These are phyloP conservation scores for Candida yuanshanica DNA, from an alignment of 805 yeast genomes.

Conservation along the genomic window DNA sequence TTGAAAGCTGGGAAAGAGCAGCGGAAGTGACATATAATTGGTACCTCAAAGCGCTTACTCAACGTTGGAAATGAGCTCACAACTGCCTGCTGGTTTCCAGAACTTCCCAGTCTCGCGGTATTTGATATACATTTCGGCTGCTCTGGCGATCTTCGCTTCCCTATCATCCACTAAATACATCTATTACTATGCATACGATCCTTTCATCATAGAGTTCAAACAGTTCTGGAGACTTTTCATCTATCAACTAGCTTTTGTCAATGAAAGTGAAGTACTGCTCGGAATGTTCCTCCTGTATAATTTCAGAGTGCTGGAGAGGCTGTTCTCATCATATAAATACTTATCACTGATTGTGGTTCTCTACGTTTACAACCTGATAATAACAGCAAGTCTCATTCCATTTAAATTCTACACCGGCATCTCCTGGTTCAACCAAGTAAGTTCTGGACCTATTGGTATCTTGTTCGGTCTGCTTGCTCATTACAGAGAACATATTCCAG, in stretches of 20 bases:
- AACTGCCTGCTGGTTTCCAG: constrained; percentile 33
- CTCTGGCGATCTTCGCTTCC: constrained; percentile 29
- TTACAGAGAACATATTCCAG: constrained; percentile 33
- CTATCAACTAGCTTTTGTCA: constrained; percentile 19
- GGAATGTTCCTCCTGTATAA: constrained; percentile 31
- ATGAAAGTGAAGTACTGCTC: constrained; percentile 32
- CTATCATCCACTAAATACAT: constrained; percentile 31
- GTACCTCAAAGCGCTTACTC: not conserved
- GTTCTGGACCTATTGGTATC: constrained; percentile 30
- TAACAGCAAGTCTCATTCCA: constrained; percentile 7
- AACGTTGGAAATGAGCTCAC: constrained; percentile 23
- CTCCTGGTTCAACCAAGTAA: constrained; percentile 10
- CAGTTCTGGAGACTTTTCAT: constrained; percentile 25
- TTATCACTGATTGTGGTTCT: constrained; percentile 18
- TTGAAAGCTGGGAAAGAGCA: not conserved
- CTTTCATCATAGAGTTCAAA: constrained; percentile 29
- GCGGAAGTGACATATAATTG: too few relatives aligned
- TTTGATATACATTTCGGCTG: constrained; percentile 18
- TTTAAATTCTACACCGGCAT: constrained; percentile 18
- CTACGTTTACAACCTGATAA: constrained; percentile 13
- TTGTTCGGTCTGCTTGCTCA: constrained; percentile 31
- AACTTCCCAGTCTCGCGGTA: constrained; percentile 30
- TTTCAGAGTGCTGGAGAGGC: constrained; percentile 32
- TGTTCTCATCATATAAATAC: constrained; percentile 32
- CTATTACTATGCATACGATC: constrained; percentile 26